A percentile compares a stretch with the other conserved stretches of the same genome.
Evolutionary conservation across 345 rosid genomes (phyloP).

Genomic region (Salix arbutifolia): DNA sequence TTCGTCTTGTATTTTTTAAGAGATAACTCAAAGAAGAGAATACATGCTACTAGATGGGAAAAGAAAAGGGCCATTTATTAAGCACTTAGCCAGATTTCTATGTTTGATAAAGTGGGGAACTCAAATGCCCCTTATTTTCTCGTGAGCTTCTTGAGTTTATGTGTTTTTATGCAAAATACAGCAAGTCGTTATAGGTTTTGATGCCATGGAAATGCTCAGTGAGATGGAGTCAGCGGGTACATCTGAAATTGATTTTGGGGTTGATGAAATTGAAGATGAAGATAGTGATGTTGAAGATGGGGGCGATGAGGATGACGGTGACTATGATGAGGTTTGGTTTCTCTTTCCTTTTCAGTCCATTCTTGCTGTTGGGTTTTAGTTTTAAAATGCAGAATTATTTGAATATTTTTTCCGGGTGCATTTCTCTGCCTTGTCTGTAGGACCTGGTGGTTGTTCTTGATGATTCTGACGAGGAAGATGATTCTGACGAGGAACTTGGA

Average conservation of each 20-base stretch:
- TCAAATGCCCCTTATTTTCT: neutral
- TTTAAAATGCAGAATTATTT: conserved; percentile 3
- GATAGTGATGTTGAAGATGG: conserved; percentile 56
- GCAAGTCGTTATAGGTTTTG: conserved; percentile 89
- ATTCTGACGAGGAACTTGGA: conserved; percentile 56
- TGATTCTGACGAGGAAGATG: conserved; percentile 53
- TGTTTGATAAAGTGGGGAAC: neutral
- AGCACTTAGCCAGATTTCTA: neutral
- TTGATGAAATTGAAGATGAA: conserved; percentile 60
- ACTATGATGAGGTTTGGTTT: conserved; percentile 29
- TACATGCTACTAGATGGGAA: neutral
- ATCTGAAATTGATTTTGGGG: conserved; percentile 65
- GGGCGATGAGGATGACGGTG: conserved; percentile 30
- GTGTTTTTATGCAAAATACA: conserved; percentile 37
- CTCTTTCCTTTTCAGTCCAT: conserved; percentile 6
- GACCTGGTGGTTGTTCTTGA: conserved; percentile 71
- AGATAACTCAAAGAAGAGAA: neutral
- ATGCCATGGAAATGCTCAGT: conserved; percentile 65
- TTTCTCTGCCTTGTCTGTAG: conserved; percentile 35
- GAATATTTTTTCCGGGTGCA: conserved; percentile 1
- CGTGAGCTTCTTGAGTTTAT: conserved; percentile 4
- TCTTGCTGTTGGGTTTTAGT: conserved; percentile 12
- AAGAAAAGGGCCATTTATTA: neutral
- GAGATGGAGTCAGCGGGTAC: conserved; percentile 68
- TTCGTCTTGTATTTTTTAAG: neutral